A percentile compares a stretch with the other conserved stretches of the same genome.
Evolutionary conservation across 75 land plant genomes (phyloP).

Genomic region (Pinus tabuliformis): DNA sequence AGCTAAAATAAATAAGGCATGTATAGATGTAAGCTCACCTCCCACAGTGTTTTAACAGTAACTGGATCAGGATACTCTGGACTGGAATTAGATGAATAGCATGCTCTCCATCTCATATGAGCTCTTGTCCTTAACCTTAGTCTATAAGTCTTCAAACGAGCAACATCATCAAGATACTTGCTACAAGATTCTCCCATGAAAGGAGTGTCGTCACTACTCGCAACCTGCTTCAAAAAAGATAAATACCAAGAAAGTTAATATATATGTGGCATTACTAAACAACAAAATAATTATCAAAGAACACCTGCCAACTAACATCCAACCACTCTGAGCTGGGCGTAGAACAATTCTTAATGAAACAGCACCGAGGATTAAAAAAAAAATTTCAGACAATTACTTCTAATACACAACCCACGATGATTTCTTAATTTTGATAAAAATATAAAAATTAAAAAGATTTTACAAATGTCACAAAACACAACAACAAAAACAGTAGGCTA

Average conservation of each 20-base stretch:
- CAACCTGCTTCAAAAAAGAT: conserved; percentile 3
- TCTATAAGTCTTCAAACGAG: conserved; percentile 1
- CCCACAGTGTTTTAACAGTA: conserved; percentile 75
- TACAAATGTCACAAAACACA: not conserved
- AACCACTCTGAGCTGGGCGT: not conserved
- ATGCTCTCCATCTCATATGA: conserved; percentile 27
- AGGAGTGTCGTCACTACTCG: conserved; percentile 30
- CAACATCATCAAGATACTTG: not conserved
- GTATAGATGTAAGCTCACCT: conserved; percentile 43
- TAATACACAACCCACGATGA: too few relatives aligned
- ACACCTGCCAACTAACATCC: not conserved
- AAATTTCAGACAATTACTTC: too few relatives aligned
- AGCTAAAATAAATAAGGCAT: not conserved
- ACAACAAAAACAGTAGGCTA: not conserved
- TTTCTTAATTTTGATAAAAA: not conserved
- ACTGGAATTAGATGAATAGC: conserved; percentile 30
- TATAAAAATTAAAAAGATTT: not conserved
- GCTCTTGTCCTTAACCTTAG: conserved; percentile 6
- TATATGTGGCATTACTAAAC: not conserved
- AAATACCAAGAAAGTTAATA: not conserved
- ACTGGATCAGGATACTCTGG: conserved; percentile 21
- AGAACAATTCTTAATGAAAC: too few relatives aligned
- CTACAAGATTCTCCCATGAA: conserved; percentile 8
- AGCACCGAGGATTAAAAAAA: too few relatives aligned
- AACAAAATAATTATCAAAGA: not conserved